Percentiles rank a stretch among this genome's conserved stretches.
These are phyloP conservation scores for Cicer pinnatifidum DNA, from an alignment of 306 rosid species.

Conservation along the genomic window DNA sequence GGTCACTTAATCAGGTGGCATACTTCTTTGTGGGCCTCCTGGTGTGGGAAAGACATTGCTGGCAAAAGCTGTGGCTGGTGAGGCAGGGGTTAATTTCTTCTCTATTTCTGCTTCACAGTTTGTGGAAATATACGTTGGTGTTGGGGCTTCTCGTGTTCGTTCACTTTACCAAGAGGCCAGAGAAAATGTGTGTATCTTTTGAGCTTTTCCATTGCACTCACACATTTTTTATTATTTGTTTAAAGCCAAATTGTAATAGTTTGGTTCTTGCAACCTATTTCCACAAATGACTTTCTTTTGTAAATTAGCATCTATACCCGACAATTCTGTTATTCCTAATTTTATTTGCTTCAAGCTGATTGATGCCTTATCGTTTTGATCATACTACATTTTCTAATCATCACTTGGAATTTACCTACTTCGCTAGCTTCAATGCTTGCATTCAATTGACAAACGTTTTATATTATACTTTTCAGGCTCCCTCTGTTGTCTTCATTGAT, in stretches of 20 bases:
- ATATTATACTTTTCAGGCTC: conserved; percentile 66
- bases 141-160: conserved; percentile 98
- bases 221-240: background rate
- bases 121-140: conserved; percentile 96
- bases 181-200: conserved; percentile 66
- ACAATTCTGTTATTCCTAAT: conserved; percentile 23
- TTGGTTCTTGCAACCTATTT: conserved; percentile 40
- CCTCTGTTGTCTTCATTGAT: conserved; percentile 97
- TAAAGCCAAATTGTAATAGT: conserved; percentile 32
- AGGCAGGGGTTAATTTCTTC: conserved; percentile 98
- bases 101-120: conserved; percentile 98
- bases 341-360: conserved; percentile 39
- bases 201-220: conserved; percentile 33
- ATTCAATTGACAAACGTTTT: conserved; percentile 27
- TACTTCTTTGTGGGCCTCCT: conserved; percentile 98
- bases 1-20: conserved; percentile 77
- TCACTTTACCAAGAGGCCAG: conserved; percentile 94
- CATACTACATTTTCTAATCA: conserved; percentile 3
- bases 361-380: conserved; percentile 7
- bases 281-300: conserved; percentile 6
- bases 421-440: conserved; percentile 35
- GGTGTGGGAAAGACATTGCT: conserved; percentile 98
- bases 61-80: conserved; percentile 99
- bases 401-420: conserved; percentile 14
- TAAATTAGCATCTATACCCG: conserved; percentile 18